Base-by-base conservation (phyloP, 2,329 filamentous ascomycete genomes). In the Diaporthe caulivora region DNA sequence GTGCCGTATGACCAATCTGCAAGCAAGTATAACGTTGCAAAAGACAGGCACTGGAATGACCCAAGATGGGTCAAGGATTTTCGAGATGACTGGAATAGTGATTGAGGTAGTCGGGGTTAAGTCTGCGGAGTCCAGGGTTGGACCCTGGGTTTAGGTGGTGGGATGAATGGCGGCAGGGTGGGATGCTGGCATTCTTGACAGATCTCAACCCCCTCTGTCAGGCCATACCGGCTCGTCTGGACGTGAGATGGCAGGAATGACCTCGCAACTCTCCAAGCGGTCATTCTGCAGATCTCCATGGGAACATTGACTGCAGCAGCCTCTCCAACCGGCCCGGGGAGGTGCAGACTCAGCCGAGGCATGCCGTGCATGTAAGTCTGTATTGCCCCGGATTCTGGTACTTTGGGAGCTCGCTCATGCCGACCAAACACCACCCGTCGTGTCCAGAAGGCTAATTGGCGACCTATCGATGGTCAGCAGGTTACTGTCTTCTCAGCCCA, bases 11-110 rank as follows among this genome's bases (percentile, higher is more conserved):
- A 60, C 3, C 78, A 78, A 70, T 53, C 60, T 6, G 70, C 76
- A 6, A 26, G 15, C 26, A 65, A 67, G 37, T 79, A 78, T 17
- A 65, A 76, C 44, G 34, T 76, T 26, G 37, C 21, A 7, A 65
- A 70, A 47, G 77, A 78, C 26, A 76, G 72, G 62, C 76, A 76
- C 21, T 79, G 77, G 77, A 79, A 77, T 37, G 74, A 77, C 24
- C 74, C 76, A 8, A 44, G 73, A 40, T 78, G 77, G 77, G 75
- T 77, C 1, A 62, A 44, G 44, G 60, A 65, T 49, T 71, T 71
- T 26, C 54, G 42, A 40, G 72, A 74, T n/a, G 54, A 51, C 34
- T 72, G 47, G 37, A 55, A 34, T 21, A n/a, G 34, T 24, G 21
- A 47, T 17, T 49, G 34, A 71, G 24, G 24, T 44, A 5, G 44